Percentiles rank a stretch among this genome's conserved stretches.
These are phyloP conservation scores for Chloris gayana DNA, from an alignment of 176 grass and related monocot genomes.

Conservation along the genomic window DNA sequence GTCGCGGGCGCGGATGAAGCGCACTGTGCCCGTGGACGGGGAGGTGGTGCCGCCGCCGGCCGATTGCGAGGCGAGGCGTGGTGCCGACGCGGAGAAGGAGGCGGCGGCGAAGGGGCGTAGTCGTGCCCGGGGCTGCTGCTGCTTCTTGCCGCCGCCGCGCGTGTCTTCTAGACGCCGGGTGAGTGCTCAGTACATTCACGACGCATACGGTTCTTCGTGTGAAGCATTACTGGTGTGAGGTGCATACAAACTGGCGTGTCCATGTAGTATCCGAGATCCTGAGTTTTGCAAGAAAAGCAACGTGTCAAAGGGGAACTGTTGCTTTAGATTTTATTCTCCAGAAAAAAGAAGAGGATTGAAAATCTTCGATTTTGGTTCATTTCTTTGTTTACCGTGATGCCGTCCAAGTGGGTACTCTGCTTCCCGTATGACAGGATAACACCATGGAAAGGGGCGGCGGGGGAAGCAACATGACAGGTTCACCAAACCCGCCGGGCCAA, in stretches of 20 bases:
- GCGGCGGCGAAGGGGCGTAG: background rate
- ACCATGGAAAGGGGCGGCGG: background rate
- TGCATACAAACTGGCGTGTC: background rate
- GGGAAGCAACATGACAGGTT: background rate
- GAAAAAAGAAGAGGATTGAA: background rate
- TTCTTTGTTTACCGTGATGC: background rate
- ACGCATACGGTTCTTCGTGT: too few species aligned
- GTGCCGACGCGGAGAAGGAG: background rate
- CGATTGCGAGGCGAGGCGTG: background rate
- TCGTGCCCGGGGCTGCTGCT: conserved; percentile 11
- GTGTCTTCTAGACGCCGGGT: conserved; percentile 9
- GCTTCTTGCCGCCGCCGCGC: conserved; percentile 32
- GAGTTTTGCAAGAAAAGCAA: background rate
- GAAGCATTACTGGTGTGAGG: too few species aligned
- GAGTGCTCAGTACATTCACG: background rate
- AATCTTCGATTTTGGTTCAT: background rate
- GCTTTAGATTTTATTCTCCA: background rate
- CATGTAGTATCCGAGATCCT: background rate
- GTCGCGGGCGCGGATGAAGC: conserved; percentile 15
- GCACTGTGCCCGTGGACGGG: conserved; percentile 30
- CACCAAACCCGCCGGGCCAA: too few species aligned
- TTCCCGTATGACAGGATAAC: background rate
- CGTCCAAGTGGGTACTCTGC: background rate
- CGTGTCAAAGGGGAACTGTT: background rate
- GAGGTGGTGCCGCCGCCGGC: background rate